Evolutionary conservation across 1,284 basidiomycete species (phyloP).

Genomic region (Cutaneotrichosporon cyanovorans): DNA sequence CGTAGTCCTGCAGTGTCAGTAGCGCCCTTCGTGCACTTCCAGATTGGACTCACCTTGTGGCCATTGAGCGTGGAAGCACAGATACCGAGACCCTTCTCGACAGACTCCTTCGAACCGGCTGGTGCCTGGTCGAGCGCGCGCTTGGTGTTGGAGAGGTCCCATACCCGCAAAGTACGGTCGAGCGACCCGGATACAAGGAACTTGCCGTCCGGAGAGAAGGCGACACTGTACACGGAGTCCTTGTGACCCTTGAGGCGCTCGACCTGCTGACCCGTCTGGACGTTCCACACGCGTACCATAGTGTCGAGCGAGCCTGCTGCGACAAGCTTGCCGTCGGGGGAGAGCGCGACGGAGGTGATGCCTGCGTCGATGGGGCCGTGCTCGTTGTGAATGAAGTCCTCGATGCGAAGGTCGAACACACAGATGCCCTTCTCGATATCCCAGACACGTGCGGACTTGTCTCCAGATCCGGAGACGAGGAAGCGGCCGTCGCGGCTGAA

Average conservation of each 20-base stretch:
- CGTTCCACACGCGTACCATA: constrained; percentile 80
- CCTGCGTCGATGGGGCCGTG: constrained; percentile 60
- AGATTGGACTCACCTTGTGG: constrained; percentile 59
- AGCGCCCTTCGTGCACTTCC: too few species aligned
- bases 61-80: constrained; percentile 74
- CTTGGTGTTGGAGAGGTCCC: constrained; percentile 58
- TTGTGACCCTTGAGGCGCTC: constrained; percentile 71
- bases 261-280: constrained; percentile 60
- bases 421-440: constrained; percentile 61
- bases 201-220: constrained; percentile 76
- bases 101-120: constrained; percentile 27
- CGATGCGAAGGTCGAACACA: constrained; percentile 48
- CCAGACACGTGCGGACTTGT: constrained; percentile 85
- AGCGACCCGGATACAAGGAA: constrained; percentile 69
- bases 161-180: constrained; percentile 79
- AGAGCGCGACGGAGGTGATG: constrained; percentile 59
- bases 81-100: constrained; percentile 48
- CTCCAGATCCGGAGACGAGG: constrained; percentile 81
- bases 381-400: constrained; percentile 49
- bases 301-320: constrained; percentile 79
- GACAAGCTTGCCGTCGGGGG: constrained; percentile 69
- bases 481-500: constrained; percentile 72
- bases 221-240: constrained; percentile 74
- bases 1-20: constrained; percentile 41
- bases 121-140: constrained; percentile 29